These are phyloP conservation scores for Mucuna pruriens DNA, from an alignment of 306 rosid species.

Conservation along the genomic window DNA sequence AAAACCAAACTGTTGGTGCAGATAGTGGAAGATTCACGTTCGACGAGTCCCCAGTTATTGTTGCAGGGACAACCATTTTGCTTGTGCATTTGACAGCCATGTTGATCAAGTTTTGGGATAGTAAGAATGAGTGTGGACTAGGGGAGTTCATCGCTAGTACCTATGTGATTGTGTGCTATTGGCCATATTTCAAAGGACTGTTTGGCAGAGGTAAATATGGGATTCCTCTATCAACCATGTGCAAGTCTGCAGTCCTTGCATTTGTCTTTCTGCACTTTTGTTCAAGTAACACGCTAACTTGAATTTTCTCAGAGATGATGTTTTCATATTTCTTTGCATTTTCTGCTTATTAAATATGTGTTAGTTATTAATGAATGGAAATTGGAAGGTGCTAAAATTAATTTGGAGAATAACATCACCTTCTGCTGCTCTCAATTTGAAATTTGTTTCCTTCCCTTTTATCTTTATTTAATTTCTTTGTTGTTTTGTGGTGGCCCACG, in stretches of 20 bases:
- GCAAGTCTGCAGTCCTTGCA: constrained; percentile 52
- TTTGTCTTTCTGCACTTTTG: constrained; percentile 47
- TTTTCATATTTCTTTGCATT: neutral
- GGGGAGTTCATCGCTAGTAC: constrained; percentile 52
- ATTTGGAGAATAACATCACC: neutral
- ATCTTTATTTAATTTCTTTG: no score
- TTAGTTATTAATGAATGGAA: neutral
- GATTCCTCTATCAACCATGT: constrained; percentile 58
- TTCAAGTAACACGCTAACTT: neutral
- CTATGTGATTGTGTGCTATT: constrained; percentile 52
- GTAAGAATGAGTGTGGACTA: constrained; percentile 47
- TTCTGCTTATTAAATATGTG: neutral
- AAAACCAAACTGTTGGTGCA: constrained; percentile 34
- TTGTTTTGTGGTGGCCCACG: no score
- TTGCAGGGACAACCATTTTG: constrained; percentile 65
- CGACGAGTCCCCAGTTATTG: constrained; percentile 60
- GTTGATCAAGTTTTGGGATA: constrained; percentile 29
- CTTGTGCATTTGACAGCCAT: constrained; percentile 54
- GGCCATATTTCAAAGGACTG: constrained; percentile 69
- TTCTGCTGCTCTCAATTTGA: neutral
- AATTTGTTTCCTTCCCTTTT: neutral
- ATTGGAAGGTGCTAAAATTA: neutral
- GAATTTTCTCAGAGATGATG: no score
- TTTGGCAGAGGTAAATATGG: constrained; percentile 63
- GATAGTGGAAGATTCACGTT: constrained; percentile 59